Base-by-base conservation (phyloP, 73 alveolate species). In the Paramecium sexaurelia region DNA sequence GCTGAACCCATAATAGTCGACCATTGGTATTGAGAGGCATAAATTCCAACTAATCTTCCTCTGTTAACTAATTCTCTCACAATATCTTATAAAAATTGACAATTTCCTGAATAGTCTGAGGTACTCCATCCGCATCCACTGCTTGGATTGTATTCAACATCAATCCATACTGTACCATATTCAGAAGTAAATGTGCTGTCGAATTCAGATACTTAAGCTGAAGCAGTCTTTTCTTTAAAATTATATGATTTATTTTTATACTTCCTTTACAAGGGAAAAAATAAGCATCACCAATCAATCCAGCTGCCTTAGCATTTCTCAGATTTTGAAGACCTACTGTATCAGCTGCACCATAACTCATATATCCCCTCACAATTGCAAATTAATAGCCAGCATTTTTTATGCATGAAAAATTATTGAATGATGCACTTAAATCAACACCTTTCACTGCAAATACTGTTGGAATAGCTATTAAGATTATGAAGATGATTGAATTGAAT, bases 161-260 rank as follows among this genome's bases (percentile, higher is more conserved):
- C 97, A 93, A 96, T 35, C 97, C 98, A 95, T 55, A 96, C 88
- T 69, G 92, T 82, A 41, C 97, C 97, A 84, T 91, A 95, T 15
- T 91, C 57, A 7, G 57, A 37, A 22, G 94, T 97, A 40, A 85
- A 89, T 43, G 82, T 37, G 84, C 69, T 69, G 27, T 92, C 92
- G 37, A 84, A 35, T 10, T 78, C 88, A 20, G 66, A 55, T 5
- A 90, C 97, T 89, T 94, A 92, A 26, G 68, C 29, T 4, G 93
- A 56, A 10, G 97, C 94, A 17, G 91, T 71, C 85, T 82, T 85
- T 17, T 87, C 95, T 85, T 78, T 9, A 39, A n/a, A 55, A 55
- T n/a, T 15, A 43, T 17, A 51, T 5, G 43, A 66, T 51, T 51
- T 61, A 33, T 27, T 3, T 36, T 15, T 17, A 35, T 87, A 26